A percentile compares a stretch with the other conserved stretches of the same genome.
Conservation (phyloP, 208 protist species). For the Leishmania aethiopica region DNA sequence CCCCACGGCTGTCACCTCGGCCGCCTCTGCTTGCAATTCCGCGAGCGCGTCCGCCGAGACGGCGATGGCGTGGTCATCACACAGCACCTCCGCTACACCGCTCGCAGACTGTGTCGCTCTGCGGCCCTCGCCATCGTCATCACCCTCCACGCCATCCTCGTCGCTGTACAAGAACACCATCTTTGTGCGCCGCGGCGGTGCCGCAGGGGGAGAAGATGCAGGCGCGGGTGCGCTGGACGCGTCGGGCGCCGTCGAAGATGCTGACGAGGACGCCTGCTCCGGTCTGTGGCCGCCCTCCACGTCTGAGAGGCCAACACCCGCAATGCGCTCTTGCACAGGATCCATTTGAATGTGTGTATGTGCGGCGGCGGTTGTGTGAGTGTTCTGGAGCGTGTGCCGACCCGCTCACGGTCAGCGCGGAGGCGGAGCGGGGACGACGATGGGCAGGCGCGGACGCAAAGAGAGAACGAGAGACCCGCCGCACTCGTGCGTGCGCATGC, state of each 20-base stretch:
- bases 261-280: background rate
- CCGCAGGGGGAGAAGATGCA: background rate
- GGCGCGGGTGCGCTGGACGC: background rate
- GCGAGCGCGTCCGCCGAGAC: constrained; percentile 33
- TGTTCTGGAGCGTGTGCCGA: background rate
- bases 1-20: background rate
- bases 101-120: background rate
- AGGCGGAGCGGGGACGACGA: background rate
- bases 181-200: constrained; percentile 33
- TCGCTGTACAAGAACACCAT: constrained; percentile 83
- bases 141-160: constrained; percentile 68
- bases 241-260: background rate
- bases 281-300: constrained; percentile 3
- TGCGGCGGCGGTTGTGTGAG: background rate
- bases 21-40: constrained; percentile 43
- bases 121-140: constrained; percentile 30
- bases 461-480: background rate
- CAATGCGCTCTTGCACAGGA: constrained; percentile 16
- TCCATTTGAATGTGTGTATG: constrained; percentile 22
- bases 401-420: background rate
- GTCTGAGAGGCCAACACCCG: constrained; percentile 6
- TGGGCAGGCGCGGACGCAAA: background rate
- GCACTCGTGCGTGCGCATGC: background rate
- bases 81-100: constrained; percentile 5
- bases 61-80: constrained; percentile 23